phyloP scores from a whole-genome alignment of 768 basidiomycete genomes.

The Leucosporidium yakuticum region DNA sequence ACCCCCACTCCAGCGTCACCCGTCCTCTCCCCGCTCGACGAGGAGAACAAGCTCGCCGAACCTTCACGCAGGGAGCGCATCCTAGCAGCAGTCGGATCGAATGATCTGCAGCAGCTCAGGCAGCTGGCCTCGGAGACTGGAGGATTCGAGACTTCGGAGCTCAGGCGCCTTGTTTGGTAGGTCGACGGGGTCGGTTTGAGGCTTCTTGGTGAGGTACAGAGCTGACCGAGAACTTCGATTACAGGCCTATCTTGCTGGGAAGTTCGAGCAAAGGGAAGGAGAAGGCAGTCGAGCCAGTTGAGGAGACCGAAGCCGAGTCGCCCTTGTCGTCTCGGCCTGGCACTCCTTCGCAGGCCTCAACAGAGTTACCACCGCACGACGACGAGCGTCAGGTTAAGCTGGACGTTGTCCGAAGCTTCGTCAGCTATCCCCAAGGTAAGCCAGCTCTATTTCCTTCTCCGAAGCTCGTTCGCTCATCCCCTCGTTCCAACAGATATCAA shows the following conservation, averaged over 20 bases:
- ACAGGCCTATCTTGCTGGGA: slow-evolving; percentile 27
- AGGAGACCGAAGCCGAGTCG: neutral
- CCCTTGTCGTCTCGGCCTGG: neutral
- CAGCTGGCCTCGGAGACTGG: slow-evolving; percentile 40
- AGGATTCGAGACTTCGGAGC: slow-evolving; percentile 41
- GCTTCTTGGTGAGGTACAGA: neutral
- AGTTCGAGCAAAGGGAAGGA: neutral
- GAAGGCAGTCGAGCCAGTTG: neutral
- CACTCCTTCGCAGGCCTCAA: slow-evolving; percentile 6
- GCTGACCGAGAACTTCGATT: slow-evolving; percentile 13
- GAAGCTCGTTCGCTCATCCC: neutral
- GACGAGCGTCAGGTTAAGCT: slow-evolving; percentile 47
- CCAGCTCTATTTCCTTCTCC: neutral
- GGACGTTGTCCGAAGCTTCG: slow-evolving; percentile 47
- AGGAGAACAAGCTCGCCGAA: slow-evolving; percentile 30
- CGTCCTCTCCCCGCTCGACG: too few relatives aligned
- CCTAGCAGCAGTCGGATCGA: slow-evolving; percentile 34
- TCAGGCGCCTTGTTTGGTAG: slow-evolving; percentile 42
- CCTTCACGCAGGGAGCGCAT: slow-evolving; percentile 23
- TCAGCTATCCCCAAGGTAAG: slow-evolving; percentile 44
- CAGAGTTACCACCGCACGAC: slow-evolving; percentile 13
- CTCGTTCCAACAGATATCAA: slow-evolving; percentile 31
- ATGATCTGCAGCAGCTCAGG: slow-evolving; percentile 37
- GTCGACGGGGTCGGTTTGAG: neutral
- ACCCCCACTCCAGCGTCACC: too few relatives aligned